A percentile compares a stretch with the other conserved stretches of the same genome.
These are phyloP conservation scores for Platismatia glauca DNA, from an alignment of 495 filamentous ascomycete species.

Conservation along the genomic window DNA sequence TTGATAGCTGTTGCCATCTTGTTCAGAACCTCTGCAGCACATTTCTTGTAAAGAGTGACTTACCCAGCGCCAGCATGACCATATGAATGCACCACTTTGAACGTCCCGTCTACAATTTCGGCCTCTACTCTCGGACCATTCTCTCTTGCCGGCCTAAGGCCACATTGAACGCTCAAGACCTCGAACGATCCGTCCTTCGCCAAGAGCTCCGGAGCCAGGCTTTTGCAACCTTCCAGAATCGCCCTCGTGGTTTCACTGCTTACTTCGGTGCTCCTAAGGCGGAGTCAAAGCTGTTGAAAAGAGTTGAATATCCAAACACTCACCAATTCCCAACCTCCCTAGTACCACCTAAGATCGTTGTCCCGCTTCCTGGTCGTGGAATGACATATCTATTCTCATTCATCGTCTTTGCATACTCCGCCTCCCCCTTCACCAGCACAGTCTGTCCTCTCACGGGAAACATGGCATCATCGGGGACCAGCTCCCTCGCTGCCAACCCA, in stretches of 20 bases:
- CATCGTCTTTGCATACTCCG: constrained; percentile 12
- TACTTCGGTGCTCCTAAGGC: constrained; percentile 14
- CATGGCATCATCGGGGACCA: constrained; percentile 33
- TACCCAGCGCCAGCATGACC: constrained; percentile 30
- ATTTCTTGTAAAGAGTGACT: background rate
- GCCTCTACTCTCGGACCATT: constrained; percentile 31
- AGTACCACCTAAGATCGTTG: constrained; percentile 33
- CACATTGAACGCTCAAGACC: constrained; percentile 31
- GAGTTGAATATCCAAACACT: background rate
- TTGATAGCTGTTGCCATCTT: constrained; percentile 20
- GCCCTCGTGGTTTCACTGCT: constrained; percentile 27
- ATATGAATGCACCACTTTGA: constrained; percentile 25
- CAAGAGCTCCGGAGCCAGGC: constrained; percentile 31
- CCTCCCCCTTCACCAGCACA: constrained; percentile 17
- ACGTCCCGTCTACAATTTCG: constrained; percentile 21
- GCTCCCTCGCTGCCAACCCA: constrained; percentile 31
- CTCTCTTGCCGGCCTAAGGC: constrained; percentile 31
- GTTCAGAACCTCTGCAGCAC: background rate
- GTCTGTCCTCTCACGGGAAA: constrained; percentile 38
- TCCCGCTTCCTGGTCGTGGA: constrained; percentile 29
- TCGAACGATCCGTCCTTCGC: constrained; percentile 30
- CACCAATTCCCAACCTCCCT: constrained; percentile 30
- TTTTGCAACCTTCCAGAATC: constrained; percentile 29
- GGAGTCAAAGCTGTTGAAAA: constrained; percentile 8
- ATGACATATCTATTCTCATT: constrained; percentile 20